A percentile compares a stretch with the other conserved stretches of the same genome.
phyloP scores from a whole-genome alignment of 345 rosid genomes.

The Lagerstroemia speciosa region DNA sequence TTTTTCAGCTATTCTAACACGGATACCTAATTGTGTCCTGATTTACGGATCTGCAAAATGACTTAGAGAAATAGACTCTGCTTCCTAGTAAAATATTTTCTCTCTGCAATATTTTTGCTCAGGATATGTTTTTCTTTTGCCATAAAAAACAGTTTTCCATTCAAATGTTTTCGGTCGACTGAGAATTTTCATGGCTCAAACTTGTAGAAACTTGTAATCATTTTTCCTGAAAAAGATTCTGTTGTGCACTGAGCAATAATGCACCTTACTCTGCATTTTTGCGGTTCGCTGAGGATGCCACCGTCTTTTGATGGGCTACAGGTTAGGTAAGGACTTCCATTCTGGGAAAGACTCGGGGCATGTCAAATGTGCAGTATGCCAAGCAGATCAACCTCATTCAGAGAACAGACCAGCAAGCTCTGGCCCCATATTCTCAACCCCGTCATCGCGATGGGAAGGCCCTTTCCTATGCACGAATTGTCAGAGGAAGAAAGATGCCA shows the following conservation, averaged over 20 bases:
- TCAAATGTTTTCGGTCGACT: background rate
- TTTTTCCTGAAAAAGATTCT: background rate
- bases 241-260: no score
- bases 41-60: no score
- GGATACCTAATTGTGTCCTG: no score
- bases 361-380: conserved; percentile 91
- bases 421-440: conserved; percentile 48
- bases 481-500: conserved; percentile 90
- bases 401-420: conserved; percentile 50
- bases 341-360: conserved; percentile 40
- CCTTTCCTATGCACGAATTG: conserved; percentile 80
- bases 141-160: background rate
- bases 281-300: background rate
- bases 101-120: background rate
- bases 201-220: background rate
- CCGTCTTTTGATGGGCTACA: conserved; percentile 20
- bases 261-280: background rate
- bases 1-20: background rate
- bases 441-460: conserved; percentile 82
- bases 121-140: background rate
- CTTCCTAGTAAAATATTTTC: no score
- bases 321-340: conserved; percentile 73
- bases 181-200: background rate
- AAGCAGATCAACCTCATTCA: conserved; percentile 61
- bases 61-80: no score